A percentile compares a stretch with the other conserved stretches of the same genome.
Conservation (phyloP, 1,284 basidiomycete species). For the Ceratobasidium sp. region DNA sequence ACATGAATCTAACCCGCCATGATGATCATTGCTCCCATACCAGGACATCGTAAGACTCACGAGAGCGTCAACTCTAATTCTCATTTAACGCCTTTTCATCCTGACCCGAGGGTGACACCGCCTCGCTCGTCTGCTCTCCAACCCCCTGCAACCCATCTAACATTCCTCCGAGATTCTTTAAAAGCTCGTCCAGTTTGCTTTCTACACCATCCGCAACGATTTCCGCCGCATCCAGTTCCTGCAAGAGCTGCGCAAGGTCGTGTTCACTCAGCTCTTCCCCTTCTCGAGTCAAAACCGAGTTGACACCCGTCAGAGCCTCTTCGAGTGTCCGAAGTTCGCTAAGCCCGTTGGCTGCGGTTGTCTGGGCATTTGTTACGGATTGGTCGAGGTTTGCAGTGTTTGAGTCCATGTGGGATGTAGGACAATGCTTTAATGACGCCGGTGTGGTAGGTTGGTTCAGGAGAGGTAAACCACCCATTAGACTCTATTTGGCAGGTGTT, state of each 20-base stretch:
- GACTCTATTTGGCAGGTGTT: neutral
- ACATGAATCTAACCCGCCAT: conserved; percentile 1
- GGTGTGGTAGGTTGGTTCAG: neutral
- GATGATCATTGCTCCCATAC: neutral
- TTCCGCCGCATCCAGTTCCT: conserved; percentile 57
- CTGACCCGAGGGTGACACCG: neutral
- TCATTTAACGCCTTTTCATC: neutral
- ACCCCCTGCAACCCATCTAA: conserved; percentile 51
- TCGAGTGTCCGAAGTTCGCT: conserved; percentile 14
- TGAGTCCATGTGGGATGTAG: conserved; percentile 15
- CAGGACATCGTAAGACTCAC: neutral
- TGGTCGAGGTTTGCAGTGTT: neutral
- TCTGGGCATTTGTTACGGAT: neutral
- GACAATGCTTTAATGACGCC: neutral
- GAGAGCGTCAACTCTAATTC: neutral
- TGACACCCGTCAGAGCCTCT: conserved; percentile 13
- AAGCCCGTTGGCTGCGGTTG: neutral
- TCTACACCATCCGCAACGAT: conserved; percentile 58
- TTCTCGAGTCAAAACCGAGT: conserved; percentile 22
- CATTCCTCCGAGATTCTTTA: conserved; percentile 54
- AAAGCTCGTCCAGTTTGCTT: conserved; percentile 55
- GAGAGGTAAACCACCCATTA: conserved; percentile 6
- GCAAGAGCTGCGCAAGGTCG: conserved; percentile 54
- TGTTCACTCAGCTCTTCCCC: conserved; percentile 49
- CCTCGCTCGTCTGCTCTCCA: neutral